Conservation (phyloP, 129 eudicot genomes). For the Helianthus annuus region HanXRQr2.0-SUNRISE NC_035433.2:56628797-56629296, state of each 20-base stretch:
- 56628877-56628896: conserved; percentile 95
- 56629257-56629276: conserved; percentile 55
- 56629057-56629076: not conserved
- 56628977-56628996: conserved; percentile 96
- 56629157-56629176: conserved; percentile 98
- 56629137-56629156: conserved; percentile 76
- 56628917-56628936: conserved; percentile 89
- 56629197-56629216: conserved; percentile 91
- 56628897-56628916: conserved; percentile 99
- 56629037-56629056: too few species aligned
- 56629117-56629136: conserved; percentile 84
- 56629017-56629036: not conserved
- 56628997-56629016: conserved; percentile 86
- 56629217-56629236: conserved; percentile 95
- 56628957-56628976: conserved; percentile 86
- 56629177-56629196: conserved; percentile 98
- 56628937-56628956: conserved; percentile 93
- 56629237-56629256: conserved; percentile 99
- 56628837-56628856: not conserved
- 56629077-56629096: conserved; percentile 49
- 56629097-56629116: conserved; percentile 95
- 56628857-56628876: conserved; percentile 71
- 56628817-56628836: not conserved
- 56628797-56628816: conserved; percentile 6
- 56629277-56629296: conserved; percentile 77